Percentiles rank a stretch among this genome's conserved stretches.
These are phyloP conservation scores for Ustanciosporium gigantosporum DNA, from an alignment of 1,284 basidiomycete species.

Conservation along the genomic window DNA sequence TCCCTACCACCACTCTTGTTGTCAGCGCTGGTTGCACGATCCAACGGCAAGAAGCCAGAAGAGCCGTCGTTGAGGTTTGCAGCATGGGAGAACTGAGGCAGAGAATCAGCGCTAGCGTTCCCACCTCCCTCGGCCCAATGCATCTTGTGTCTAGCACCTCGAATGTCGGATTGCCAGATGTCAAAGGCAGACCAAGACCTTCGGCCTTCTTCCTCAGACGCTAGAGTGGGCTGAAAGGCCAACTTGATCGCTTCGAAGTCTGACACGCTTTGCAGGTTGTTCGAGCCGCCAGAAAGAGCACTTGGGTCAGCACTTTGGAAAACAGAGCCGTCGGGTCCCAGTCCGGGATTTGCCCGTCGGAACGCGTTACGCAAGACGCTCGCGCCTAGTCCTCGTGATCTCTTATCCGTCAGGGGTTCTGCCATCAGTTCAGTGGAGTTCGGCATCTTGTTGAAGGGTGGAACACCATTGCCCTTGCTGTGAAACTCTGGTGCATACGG, in stretches of 20 bases:
- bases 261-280: constrained; percentile 29
- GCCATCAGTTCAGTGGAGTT: background rate
- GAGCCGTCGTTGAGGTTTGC: too few relatives aligned
- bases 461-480: background rate
- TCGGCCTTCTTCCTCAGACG: constrained; percentile 44
- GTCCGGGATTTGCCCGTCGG: constrained; percentile 23
- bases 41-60: constrained; percentile 26
- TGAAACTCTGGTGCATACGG: background rate
- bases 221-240: constrained; percentile 42
- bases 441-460: too few relatives aligned
- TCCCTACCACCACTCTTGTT: background rate
- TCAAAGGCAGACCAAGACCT: constrained; percentile 52
- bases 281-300: constrained; percentile 8
- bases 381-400: constrained; percentile 16
- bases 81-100: constrained; percentile 15
- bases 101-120: constrained; percentile 31
- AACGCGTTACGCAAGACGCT: constrained; percentile 28
- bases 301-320: background rate
- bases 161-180: constrained; percentile 41
- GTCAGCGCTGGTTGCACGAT: constrained; percentile 22
- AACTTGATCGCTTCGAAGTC: constrained; percentile 48
- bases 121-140: constrained; percentile 17
- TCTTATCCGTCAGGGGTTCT: constrained; percentile 1
- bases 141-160: constrained; percentile 8
- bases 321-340: constrained; percentile 4